Evolutionary conservation across 1,139 yeast genomes (phyloP).

Genomic region (Saccharomycopsis phalli): DNA sequence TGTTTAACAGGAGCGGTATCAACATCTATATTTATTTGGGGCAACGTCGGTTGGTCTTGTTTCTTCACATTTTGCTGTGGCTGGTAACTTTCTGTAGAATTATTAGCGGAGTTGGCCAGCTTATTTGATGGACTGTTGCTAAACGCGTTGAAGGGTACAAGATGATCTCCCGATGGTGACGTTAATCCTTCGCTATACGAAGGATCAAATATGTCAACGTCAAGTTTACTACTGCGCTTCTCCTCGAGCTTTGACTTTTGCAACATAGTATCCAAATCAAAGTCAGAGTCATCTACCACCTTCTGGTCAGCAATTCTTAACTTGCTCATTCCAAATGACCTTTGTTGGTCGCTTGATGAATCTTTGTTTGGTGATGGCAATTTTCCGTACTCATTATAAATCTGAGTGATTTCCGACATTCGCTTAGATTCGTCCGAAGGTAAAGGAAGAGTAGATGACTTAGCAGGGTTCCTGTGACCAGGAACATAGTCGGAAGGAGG

Average conservation of each 20-base stretch:
- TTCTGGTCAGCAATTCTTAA: slow-evolving; percentile 7
- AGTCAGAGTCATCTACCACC: slow-evolving; percentile 19
- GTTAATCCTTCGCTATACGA: slow-evolving; percentile 16
- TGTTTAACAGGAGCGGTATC: too few relatives aligned
- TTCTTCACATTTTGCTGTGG: slow-evolving; percentile 2
- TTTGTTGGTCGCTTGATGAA: neutral
- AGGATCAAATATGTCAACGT: slow-evolving; percentile 18
- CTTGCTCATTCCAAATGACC: neutral
- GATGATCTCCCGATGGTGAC: slow-evolving; percentile 13
- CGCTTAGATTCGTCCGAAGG: slow-evolving; percentile 12
- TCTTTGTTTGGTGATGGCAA: slow-evolving; percentile 11
- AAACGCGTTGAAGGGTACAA: slow-evolving; percentile 4
- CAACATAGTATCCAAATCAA: slow-evolving; percentile 13
- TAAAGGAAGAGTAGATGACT: too few relatives aligned
- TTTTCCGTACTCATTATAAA: slow-evolving; percentile 18
- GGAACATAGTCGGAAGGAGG: too few relatives aligned
- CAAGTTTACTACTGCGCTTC: slow-evolving; percentile 10
- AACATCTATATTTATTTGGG: slow-evolving; percentile 12
- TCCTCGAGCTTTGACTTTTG: slow-evolving; percentile 8
- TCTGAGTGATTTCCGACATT: slow-evolving; percentile 17
- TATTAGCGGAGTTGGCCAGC: neutral
- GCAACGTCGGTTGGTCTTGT: slow-evolving; percentile 15
- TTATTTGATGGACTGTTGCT: neutral
- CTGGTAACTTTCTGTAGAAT: slow-evolving; percentile 20
- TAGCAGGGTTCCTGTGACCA: too few relatives aligned